Percentiles rank a stretch among this genome's conserved stretches.
Evolutionary conservation across 371 early-diverging fungal species (phyloP).

Genomic region (Hamiltosporidium tvaerminnensis): DNA sequence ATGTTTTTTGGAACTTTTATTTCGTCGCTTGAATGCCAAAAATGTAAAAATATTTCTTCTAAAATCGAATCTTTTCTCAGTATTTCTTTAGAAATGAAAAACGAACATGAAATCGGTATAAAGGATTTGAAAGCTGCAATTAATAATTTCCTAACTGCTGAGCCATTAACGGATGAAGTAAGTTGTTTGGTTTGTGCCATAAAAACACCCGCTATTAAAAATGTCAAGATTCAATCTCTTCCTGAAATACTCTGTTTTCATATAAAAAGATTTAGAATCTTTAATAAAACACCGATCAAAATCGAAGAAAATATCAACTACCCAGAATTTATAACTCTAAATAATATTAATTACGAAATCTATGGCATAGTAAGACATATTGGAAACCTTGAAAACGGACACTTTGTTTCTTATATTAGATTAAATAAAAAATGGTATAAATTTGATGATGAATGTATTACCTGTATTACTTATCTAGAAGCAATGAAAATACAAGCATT

Average conservation of each 20-base stretch:
- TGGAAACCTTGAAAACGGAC: neutral
- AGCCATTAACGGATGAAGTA: neutral
- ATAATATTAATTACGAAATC: neutral
- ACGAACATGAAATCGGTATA: neutral
- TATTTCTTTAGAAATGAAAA: neutral
- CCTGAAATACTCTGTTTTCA: neutral
- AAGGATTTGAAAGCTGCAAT: neutral
- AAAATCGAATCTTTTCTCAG: neutral
- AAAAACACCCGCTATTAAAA: neutral
- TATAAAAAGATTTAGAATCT: neutral
- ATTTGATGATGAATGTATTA: neutral
- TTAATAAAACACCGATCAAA: neutral
- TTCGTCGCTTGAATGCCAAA: neutral
- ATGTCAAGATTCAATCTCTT: neutral
- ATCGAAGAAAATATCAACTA: neutral
- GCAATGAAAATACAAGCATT: too few species aligned
- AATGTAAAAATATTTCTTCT: neutral
- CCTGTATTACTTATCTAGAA: too few species aligned
- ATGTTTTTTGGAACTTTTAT: neutral
- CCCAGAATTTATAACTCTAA: neutral
- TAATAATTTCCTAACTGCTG: neutral
- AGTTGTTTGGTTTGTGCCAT: neutral
- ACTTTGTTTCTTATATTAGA: neutral
- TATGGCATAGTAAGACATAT: neutral
- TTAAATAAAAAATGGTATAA: neutral